Conservation (phyloP, 2,329 filamentous ascomycete genomes). For the Sclerotinia borealis region DNA sequence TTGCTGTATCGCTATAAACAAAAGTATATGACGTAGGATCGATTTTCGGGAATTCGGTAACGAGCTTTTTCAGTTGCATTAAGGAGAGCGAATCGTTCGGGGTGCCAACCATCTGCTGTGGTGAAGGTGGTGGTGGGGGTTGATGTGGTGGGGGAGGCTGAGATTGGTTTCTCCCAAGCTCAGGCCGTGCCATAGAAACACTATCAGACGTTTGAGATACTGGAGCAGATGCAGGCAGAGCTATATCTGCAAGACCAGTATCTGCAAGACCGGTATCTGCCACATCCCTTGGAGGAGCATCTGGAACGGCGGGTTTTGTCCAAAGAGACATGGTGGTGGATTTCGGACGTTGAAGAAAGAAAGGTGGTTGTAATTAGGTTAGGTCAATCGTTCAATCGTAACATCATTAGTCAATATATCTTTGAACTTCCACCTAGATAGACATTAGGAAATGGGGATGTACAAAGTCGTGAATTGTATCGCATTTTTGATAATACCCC, state of each 20-base stretch:
- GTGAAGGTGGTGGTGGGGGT: conserved; percentile 29
- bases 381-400: background rate
- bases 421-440: background rate
- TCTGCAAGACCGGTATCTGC: conserved; percentile 40
- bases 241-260: conserved; percentile 36
- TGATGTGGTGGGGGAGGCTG: conserved; percentile 34
- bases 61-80: conserved; percentile 65
- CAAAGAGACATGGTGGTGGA: conserved; percentile 27
- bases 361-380: background rate
- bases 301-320: conserved; percentile 19
- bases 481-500: background rate
- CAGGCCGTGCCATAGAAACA: conserved; percentile 27
- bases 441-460: background rate
- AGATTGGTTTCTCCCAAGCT: conserved; percentile 35
- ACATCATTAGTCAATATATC: background rate
- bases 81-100: conserved; percentile 67
- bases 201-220: conserved; percentile 19
- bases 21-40: conserved; percentile 81
- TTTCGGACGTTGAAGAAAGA: background rate
- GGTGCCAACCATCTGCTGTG: conserved; percentile 30
- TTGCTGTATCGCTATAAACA: conserved; percentile 64
- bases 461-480: background rate
- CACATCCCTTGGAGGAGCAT: conserved; percentile 19
- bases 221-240: conserved; percentile 26
- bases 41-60: conserved; percentile 64